Conservation (phyloP, 2,329 filamentous ascomycete genomes). For the Aspergillus unguis region DNA sequence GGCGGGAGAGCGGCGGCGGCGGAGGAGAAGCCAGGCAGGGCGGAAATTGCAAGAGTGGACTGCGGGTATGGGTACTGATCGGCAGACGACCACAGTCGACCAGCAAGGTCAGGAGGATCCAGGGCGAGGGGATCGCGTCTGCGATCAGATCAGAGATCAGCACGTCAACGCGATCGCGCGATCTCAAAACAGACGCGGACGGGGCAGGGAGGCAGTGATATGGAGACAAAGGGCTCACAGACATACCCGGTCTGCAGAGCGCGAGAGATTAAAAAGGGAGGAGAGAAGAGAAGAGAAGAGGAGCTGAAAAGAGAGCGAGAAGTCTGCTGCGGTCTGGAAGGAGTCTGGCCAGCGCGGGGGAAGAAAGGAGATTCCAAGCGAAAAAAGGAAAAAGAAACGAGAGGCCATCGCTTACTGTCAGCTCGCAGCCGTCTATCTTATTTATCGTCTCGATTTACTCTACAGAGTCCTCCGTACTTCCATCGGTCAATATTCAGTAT, state of each 20-base stretch:
- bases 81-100: conserved; percentile 41
- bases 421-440: neutral
- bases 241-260: neutral
- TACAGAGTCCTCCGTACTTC: too few relatives aligned
- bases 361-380: neutral
- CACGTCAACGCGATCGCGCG: neutral
- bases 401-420: neutral
- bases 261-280: neutral
- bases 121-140: conserved; percentile 42
- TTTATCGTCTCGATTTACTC: neutral
- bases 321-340: neutral
- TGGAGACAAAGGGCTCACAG: neutral
- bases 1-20: conserved; percentile 13
- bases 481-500: too few relatives aligned
- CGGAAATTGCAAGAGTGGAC: neutral
- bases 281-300: neutral
- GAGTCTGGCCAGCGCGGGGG: conserved; percentile 24
- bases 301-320: neutral
- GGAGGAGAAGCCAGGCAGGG: conserved; percentile 18
- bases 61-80: too few relatives aligned
- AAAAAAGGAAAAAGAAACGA: conserved; percentile 10
- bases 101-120: conserved; percentile 48
- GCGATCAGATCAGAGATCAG: conserved; percentile 22
- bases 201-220: neutral
- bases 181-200: neutral